Evolutionary conservation across 164 flowering plant species (phyloP).

Genomic region (Vitis vinifera): DNA sequence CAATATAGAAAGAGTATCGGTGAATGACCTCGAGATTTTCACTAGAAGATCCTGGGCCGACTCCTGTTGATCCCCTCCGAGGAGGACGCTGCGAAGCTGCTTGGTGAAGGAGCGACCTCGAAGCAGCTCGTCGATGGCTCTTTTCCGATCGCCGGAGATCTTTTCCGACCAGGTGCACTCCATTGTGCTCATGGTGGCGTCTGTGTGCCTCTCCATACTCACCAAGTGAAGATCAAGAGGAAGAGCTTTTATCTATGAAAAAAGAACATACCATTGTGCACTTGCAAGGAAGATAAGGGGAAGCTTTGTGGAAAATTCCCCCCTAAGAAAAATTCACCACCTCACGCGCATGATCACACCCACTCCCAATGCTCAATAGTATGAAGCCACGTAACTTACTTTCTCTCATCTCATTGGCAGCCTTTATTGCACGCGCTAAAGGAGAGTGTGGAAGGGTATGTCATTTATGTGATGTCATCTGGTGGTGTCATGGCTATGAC

Average conservation of each 20-base stretch:
- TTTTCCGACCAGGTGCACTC: conserved; percentile 18
- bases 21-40: conserved; percentile 24
- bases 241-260: neutral
- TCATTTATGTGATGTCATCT: too few species aligned
- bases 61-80: neutral
- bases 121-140: conserved; percentile 24
- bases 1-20: conserved; percentile 25
- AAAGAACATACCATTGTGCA: neutral
- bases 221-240: neutral
- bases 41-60: conserved; percentile 21
- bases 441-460: too few species aligned
- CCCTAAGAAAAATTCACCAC: neutral
- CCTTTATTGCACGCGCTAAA: too few species aligned
- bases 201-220: too few species aligned
- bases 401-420: too few species aligned
- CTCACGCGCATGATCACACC: conserved; percentile 4
- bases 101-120: conserved; percentile 31
- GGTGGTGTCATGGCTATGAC: too few species aligned
- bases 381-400: too few species aligned
- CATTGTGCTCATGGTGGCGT: neutral
- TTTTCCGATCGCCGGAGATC: neutral
- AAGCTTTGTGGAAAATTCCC: conserved; percentile 13
- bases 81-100: conserved; percentile 26
- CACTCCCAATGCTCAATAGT: too few species aligned
- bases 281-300: conserved; percentile 13